Base-by-base conservation (phyloP, 164 flowering plant species). In the Annona cherimola region DNA sequence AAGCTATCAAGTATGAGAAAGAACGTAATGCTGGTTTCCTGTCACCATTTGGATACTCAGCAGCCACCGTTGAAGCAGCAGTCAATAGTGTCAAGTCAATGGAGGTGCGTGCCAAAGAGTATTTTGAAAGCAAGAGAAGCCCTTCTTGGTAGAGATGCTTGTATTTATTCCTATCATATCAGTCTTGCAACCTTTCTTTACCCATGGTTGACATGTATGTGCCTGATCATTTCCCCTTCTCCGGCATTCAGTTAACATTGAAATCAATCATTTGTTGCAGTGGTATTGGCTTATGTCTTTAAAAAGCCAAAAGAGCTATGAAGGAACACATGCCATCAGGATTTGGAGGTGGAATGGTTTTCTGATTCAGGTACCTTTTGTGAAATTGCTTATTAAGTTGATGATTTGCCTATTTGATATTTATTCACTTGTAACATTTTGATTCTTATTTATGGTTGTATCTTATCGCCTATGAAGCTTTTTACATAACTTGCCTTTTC, bases 271-370 rank as follows among this genome's bases (percentile, higher is more conserved):
- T 16, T n/a, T 80, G 43, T 77, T 71, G 75, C 86, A 93, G 98
- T 91, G 98, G 96, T 91, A 88, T 80, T 83, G 85, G 87, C 87
- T 88, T 64, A 35, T 86, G 85, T 81, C 91, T 68, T 78, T 81
- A 68, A 89, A 80, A 80, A 81, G 87, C 77, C 89, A 80, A 71
- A 70, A 4, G 74, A 68, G 46, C 54, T 66, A 74, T 40, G 82
- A 69, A 67, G 86, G 76, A 72, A 69, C 43, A 8, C 78, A 71
- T 79, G 45, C 84, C 66, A 71, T 78, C 60, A 77, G 92, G 73
- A 83, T 85, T 64, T 93, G 98, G 98, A 82, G 91, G 82, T 93
- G 98, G 98, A 87, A 86, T 9, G 90, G 88, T 46, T 75, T 83
- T 84, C 79, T 89, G 61, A 79, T 90, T 79, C 96, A 89, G 91